A percentile compares a stretch with the other conserved stretches of the same genome.
Evolutionary conservation across 352 stramenopile genomes (phyloP).

Genomic region (Phytophthora brassicae): DNA sequence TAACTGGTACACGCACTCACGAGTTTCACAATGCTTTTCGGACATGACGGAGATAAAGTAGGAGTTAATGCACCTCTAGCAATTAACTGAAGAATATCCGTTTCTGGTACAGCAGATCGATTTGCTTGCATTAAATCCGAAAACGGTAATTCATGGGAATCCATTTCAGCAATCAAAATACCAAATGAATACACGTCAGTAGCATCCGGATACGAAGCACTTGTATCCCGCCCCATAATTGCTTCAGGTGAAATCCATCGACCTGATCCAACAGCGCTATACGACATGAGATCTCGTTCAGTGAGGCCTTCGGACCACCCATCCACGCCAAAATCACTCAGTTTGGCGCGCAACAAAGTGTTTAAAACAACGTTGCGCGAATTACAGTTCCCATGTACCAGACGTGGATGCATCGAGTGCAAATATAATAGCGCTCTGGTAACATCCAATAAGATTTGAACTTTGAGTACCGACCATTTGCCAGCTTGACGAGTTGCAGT

Average conservation of each 20-base stretch:
- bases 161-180: slow-evolving; percentile 70
- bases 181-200: slow-evolving; percentile 72
- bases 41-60: slow-evolving; percentile 54
- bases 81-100: slow-evolving; percentile 70
- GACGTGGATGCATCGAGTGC: slow-evolving; percentile 57
- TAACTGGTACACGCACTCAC: slow-evolving; percentile 44
- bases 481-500: slow-evolving; percentile 39
- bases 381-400: slow-evolving; percentile 68
- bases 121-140: slow-evolving; percentile 70
- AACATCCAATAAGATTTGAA: slow-evolving; percentile 67
- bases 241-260: slow-evolving; percentile 75
- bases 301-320: slow-evolving; percentile 48
- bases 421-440: slow-evolving; percentile 67
- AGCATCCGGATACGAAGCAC: slow-evolving; percentile 41
- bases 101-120: slow-evolving; percentile 50
- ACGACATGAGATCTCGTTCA: slow-evolving; percentile 62
- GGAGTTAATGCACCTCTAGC: slow-evolving; percentile 56
- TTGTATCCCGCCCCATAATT: slow-evolving; percentile 54
- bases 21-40: slow-evolving; percentile 49
- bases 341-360: slow-evolving; percentile 59
- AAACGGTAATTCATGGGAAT: slow-evolving; percentile 72
- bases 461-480: slow-evolving; percentile 53
- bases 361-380: slow-evolving; percentile 66
- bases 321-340: slow-evolving; percentile 65
- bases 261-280: slow-evolving; percentile 65